phyloP scores from a whole-genome alignment of 176 grass and related monocot genomes.

The Olyra latifolia region DNA sequence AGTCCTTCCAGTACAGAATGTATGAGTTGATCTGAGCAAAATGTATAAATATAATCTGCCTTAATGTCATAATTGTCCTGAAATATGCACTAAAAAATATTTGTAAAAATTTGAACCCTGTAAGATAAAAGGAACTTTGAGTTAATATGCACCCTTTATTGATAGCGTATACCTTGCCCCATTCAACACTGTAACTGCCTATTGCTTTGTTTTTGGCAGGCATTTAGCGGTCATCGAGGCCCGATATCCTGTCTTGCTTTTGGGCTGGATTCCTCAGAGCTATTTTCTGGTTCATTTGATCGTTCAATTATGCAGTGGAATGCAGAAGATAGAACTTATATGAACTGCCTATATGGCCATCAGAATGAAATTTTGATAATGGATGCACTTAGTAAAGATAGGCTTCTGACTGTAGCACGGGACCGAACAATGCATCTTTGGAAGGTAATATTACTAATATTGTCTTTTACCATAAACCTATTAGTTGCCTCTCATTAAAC shows the following conservation, averaged over 20 bases:
- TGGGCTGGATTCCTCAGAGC: constrained; percentile 63
- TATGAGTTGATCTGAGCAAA: too few relatives aligned
- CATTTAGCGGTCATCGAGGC: constrained; percentile 83
- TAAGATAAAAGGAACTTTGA: neutral
- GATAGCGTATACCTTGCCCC: neutral
- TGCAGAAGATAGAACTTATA: constrained; percentile 84
- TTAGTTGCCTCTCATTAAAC: neutral
- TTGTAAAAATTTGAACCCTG: neutral
- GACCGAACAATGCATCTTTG: constrained; percentile 88
- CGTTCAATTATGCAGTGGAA: constrained; percentile 92
- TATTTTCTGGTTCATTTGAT: constrained; percentile 92
- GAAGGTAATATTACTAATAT: constrained; percentile 73
- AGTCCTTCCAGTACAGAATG: too few relatives aligned
- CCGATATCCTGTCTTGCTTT: constrained; percentile 76
- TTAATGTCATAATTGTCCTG: neutral
- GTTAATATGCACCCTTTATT: neutral
- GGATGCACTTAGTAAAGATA: constrained; percentile 76
- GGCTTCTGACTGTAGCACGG: constrained; percentile 68
- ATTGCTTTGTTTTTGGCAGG: constrained; percentile 46
- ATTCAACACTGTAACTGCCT: neutral
- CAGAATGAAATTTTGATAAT: constrained; percentile 83
- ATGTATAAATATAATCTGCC: too few relatives aligned
- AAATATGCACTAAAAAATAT: neutral
- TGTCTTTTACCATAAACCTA: neutral
- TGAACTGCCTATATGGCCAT: constrained; percentile 82